A percentile compares a stretch with the other conserved stretches of the same genome.
Evolutionary conservation across 768 basidiomycete genomes (phyloP).

Genomic region (Flagelloscypha sp.): DNA sequence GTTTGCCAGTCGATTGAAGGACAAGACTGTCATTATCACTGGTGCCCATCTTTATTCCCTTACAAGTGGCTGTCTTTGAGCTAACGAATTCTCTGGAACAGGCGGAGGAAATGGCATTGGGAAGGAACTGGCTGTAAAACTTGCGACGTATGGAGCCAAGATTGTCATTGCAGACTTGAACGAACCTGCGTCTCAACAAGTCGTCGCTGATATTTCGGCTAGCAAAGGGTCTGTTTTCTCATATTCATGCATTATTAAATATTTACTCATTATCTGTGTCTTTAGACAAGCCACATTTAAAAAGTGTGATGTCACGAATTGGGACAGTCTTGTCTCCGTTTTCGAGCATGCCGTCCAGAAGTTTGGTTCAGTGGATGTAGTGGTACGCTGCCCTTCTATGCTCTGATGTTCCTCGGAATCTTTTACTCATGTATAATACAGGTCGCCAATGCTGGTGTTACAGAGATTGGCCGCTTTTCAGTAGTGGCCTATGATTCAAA

Average conservation of each 20-base stretch:
- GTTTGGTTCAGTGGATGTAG: conserved; percentile 21
- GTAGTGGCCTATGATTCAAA: conserved; percentile 9
- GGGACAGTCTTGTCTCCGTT: conserved; percentile 23
- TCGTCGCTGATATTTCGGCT: conserved; percentile 30
- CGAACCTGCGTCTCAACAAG: conserved; percentile 27
- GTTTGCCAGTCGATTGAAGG: conserved; percentile 31
- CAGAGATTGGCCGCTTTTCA: conserved; percentile 8
- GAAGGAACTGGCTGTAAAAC: conserved; percentile 39
- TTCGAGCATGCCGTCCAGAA: conserved; percentile 18
- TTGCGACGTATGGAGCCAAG: conserved; percentile 43
- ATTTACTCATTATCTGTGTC: background rate
- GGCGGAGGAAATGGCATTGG: conserved; percentile 50
- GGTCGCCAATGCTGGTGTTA: conserved; percentile 15
- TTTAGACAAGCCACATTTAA: conserved; percentile 18
- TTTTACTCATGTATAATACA: background rate
- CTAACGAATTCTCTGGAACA: conserved; percentile 13
- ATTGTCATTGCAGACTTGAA: conserved; percentile 49
- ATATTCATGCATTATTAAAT: background rate
- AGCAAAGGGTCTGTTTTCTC: conserved; percentile 33
- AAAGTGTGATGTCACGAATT: conserved; percentile 21
- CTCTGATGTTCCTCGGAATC: background rate
- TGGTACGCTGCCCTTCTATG: conserved; percentile 21
- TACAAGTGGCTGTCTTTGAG: background rate
- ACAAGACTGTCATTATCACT: conserved; percentile 45
- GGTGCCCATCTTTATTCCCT: conserved; percentile 21